These are phyloP conservation scores for Colletotrichum tamarilloi DNA, from an alignment of 2,329 filamentous ascomycete species.

Conservation along the genomic window DNA sequence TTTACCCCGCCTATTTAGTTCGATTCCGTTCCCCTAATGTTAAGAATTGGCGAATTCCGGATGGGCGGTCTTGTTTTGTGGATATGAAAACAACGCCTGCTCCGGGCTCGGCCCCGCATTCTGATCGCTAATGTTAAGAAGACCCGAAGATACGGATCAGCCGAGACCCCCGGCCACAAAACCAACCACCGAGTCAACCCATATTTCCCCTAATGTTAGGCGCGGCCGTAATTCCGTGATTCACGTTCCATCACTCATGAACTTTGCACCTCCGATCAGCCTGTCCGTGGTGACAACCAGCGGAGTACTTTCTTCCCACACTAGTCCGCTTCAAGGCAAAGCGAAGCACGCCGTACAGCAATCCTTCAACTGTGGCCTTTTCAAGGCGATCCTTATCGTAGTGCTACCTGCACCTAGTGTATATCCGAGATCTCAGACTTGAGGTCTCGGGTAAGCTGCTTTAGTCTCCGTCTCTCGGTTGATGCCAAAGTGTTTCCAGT, in stretches of 20 bases:
- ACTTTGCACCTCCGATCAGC: background rate
- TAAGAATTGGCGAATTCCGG: conserved; percentile 22
- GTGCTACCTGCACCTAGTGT: no score
- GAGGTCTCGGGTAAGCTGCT: background rate
- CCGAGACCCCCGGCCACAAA: background rate
- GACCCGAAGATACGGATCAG: conserved; percentile 23
- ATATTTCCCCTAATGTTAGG: conserved; percentile 9
- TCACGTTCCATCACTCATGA: background rate
- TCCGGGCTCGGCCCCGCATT: conserved; percentile 15
- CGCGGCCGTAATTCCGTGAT: background rate
- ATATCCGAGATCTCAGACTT: background rate
- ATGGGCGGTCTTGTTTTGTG: background rate
- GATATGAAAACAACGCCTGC: background rate
- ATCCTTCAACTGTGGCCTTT: no score
- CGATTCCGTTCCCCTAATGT: conserved; percentile 14
- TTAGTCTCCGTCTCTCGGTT: background rate
- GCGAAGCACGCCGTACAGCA: background rate
- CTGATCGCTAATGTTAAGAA: conserved; percentile 29
- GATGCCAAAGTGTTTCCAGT: conserved; percentile 23
- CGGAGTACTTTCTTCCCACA: background rate
- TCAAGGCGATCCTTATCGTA: no score
- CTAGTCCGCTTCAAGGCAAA: conserved; percentile 5
- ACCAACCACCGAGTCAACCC: background rate
- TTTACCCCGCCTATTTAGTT: conserved; percentile 9
- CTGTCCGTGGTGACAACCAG: background rate